Base-by-base conservation (phyloP, 139 green algal species). In the Raphidocelis subcapitata region DNA sequence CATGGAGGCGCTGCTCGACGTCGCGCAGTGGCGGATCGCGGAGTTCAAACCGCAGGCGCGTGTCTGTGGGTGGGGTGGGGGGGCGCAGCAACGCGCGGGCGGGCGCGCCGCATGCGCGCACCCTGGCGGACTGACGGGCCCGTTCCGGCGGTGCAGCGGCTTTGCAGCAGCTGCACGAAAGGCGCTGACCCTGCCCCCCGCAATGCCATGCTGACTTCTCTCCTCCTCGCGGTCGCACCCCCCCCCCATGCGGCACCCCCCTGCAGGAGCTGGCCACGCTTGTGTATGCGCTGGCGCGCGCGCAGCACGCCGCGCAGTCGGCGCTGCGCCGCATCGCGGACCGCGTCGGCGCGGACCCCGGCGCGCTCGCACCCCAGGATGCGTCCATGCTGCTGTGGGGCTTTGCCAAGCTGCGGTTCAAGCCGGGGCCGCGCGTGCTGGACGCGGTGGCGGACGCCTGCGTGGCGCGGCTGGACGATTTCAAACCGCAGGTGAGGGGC, bases 311-410 rank as follows among this genome's bases (percentile, higher is more conserved):
- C 24, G 29, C 71, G 62, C 71, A 61, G 3, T 33, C 54, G 47
- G 44, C 57, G 49, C 62, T 77, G 62, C 61, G n/a, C 18, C 47
- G 49, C 20, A 60, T 77, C 51, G 65, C 71, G 31, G 15, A 51
- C 21, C 62, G 57, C 33, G 55, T 77, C 24, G 62, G 33, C 4
- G 15, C 3, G 18, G 61, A 37, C 4, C 5, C 61, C 46, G 5
- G 51, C 2, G 35, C 71, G 35, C 10, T 71, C 46, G 54, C 37
- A 0, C 47, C 62, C 2, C 64, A 29, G 36, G 71, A 77, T 65
- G 71, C 71, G 16, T 61, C 71, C 3, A 56, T 66, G 35, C n/a
- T 71, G n/a, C 8, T 71, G 61, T 71, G 35, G 49, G 71, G 47
- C 62, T 72, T 47, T 31, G 71, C 71, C 0, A 72, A 65, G 49